Evolutionary conservation across 768 basidiomycete genomes (phyloP).

Genomic region (Leucocoprinus sp.): DNA sequence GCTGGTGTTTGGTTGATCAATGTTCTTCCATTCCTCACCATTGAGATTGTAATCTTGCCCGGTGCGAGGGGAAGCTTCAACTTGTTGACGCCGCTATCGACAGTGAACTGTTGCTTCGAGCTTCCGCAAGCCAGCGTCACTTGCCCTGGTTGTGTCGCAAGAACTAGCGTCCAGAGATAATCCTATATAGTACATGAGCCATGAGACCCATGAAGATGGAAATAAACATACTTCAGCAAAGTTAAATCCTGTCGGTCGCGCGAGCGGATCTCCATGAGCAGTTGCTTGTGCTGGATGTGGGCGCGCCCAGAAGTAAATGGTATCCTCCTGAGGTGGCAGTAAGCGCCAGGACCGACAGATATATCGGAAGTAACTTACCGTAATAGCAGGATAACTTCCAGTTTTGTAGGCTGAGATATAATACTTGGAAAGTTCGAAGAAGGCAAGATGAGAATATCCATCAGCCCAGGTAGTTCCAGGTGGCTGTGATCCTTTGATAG

Average conservation of each 20-base stretch:
- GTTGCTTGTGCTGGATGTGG: constrained; percentile 49
- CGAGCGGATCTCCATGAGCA: constrained; percentile 34
- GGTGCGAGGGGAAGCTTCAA: constrained; percentile 48
- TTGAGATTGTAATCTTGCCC: constrained; percentile 49
- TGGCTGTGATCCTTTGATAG: constrained; percentile 44
- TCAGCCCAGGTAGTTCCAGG: constrained; percentile 34
- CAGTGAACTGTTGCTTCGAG: constrained; percentile 33
- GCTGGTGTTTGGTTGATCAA: constrained; percentile 40
- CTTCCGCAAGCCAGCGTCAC: constrained; percentile 43
- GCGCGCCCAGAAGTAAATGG: constrained; percentile 53
- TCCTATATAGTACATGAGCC: constrained; percentile 26
- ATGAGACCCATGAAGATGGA: background rate
- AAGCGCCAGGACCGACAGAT: background rate
- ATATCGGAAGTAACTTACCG: constrained; percentile 30
- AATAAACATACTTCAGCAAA: constrained; percentile 34
- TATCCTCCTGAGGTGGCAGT: constrained; percentile 29
- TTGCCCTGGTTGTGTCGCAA: constrained; percentile 42
- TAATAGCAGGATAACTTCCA: constrained; percentile 50
- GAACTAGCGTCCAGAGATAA: constrained; percentile 59
- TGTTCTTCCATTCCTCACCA: constrained; percentile 41
- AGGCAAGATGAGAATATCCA: constrained; percentile 42
- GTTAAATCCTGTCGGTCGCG: constrained; percentile 40
- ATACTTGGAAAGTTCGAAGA: constrained; percentile 56
- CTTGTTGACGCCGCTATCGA: constrained; percentile 48
- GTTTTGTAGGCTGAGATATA: constrained; percentile 65